Base-by-base conservation (phyloP, 2,329 filamentous ascomycete genomes). In the Cytospora schulzeri region DNA sequence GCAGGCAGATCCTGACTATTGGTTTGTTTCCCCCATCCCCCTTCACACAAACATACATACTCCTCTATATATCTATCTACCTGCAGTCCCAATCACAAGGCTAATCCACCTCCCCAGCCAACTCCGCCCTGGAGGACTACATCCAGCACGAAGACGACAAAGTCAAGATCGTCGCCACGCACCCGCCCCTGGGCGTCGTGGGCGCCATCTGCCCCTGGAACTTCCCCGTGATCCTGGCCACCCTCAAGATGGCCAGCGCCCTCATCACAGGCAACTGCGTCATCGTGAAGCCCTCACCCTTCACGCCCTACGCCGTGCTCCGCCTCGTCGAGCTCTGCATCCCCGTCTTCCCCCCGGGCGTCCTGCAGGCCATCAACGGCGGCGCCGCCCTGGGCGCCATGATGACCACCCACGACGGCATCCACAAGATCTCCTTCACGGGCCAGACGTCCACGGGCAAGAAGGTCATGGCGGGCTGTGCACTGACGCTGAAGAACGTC, bases 121-220 rank as follows among this genome's bases (percentile, higher is more conserved):
- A 71, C 12, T 71, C 75, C 45, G 73, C 76, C 3, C 75, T 85
- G 12, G 72, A 78, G 52, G 79, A 81, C 61, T 79, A 81, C 51
- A 69, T 82, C 64, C 73, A 84, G 62, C 77, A 79, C 67, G 82
- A 85, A 45, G 79, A 79, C 57, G 77, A 79, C 15, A 76, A 73
- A 15, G 69, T 76, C 53, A 74, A 72, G 31, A 74, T 83, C 68
- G 71, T 80, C 22, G 76, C 76, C 2, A 79, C 76, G 3, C 79
- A 80, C 68, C 72, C 73, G 24, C 82, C 83, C 0, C 75, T 84
- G 48, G 83, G 83, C 38, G 77, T 83, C 5, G 76, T 80, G 1
- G 83, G 77, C 15, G 85, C 81, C 64, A 87, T 88, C 68, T 82
- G 83, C 28, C 85, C 85, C 1, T 88, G 86, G 85, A 88, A 88